These are phyloP conservation scores for Trichoderma asperelloides DNA, from an alignment of 495 filamentous ascomycete genomes.

Conservation along the genomic window DNA sequence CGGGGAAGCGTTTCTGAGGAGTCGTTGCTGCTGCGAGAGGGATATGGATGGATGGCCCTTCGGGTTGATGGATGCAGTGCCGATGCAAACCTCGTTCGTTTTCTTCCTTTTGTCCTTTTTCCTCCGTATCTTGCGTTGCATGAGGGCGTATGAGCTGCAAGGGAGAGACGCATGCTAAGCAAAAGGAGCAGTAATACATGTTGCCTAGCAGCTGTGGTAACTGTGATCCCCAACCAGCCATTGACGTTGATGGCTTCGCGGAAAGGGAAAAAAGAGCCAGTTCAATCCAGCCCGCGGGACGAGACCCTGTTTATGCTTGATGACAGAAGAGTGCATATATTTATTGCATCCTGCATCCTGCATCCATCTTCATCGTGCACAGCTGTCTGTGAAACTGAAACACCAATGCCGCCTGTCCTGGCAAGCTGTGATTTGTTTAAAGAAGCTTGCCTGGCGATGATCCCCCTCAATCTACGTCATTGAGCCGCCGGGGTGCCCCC, in stretches of 20 bases:
- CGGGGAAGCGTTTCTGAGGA: neutral
- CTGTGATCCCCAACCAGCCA: neutral
- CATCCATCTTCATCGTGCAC: neutral
- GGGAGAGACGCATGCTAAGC: neutral
- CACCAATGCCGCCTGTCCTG: neutral
- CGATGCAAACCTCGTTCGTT: neutral
- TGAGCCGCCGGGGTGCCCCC: neutral
- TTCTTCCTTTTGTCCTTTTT: neutral
- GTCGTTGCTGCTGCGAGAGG: neutral
- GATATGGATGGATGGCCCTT: neutral
- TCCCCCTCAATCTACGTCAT: neutral
- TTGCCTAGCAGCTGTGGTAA: neutral
- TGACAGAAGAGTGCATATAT: neutral
- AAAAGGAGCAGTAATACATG: too few relatives aligned
- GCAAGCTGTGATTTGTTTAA: neutral
- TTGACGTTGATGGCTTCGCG: neutral
- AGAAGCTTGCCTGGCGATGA: neutral
- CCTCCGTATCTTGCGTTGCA: neutral
- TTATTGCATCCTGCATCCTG: neutral
- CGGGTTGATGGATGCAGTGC: neutral
- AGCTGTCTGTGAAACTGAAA: neutral
- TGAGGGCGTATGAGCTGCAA: neutral
- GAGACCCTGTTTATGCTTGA: neutral
- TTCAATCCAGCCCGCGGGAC: neutral
- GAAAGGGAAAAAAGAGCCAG: neutral